A percentile compares a stretch with the other conserved stretches of the same genome.
These are phyloP conservation scores for Solanum corneliomulleri DNA, from an alignment of 257 asterid genomes.

Conservation along the genomic window DNA sequence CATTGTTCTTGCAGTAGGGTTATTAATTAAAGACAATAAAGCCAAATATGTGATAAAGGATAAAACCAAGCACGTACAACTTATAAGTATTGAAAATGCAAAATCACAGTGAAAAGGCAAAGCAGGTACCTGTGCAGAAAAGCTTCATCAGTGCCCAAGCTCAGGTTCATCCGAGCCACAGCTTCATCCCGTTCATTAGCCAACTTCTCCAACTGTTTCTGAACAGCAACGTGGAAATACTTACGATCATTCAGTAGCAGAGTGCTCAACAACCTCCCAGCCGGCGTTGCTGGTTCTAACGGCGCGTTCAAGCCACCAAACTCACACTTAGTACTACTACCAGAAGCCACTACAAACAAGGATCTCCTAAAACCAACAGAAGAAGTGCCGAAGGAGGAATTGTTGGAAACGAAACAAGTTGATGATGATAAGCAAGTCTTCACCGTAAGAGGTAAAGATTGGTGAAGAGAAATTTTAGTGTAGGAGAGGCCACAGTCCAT, in stretches of 20 bases:
- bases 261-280: slow-evolving; percentile 47
- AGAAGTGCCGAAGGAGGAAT: neutral
- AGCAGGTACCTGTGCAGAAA: slow-evolving; percentile 60
- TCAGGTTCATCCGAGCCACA: slow-evolving; percentile 38
- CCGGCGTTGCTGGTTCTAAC: slow-evolving; percentile 52
- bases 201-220: slow-evolving; percentile 45
- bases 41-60: neutral
- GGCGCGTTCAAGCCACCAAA: slow-evolving; percentile 62
- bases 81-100: neutral
- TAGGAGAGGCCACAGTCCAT: slow-evolving; percentile 53
- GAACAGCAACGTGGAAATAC: slow-evolving; percentile 34
- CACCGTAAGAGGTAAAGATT: neutral
- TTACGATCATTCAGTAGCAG: slow-evolving; percentile 51
- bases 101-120: neutral
- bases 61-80: neutral
- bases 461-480: slow-evolving; percentile 5
- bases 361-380: slow-evolving; percentile 20
- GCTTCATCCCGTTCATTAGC: slow-evolving; percentile 46
- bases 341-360: slow-evolving; percentile 14
- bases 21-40: neutral
- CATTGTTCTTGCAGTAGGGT: neutral
- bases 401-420: neutral
- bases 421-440: neutral
- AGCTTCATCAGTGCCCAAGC: slow-evolving; percentile 64
- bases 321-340: slow-evolving; percentile 23